Evolutionary conservation across 2,329 filamentous ascomycete species (phyloP).

Genomic region (Allantophomopsis lycopodina): DNA sequence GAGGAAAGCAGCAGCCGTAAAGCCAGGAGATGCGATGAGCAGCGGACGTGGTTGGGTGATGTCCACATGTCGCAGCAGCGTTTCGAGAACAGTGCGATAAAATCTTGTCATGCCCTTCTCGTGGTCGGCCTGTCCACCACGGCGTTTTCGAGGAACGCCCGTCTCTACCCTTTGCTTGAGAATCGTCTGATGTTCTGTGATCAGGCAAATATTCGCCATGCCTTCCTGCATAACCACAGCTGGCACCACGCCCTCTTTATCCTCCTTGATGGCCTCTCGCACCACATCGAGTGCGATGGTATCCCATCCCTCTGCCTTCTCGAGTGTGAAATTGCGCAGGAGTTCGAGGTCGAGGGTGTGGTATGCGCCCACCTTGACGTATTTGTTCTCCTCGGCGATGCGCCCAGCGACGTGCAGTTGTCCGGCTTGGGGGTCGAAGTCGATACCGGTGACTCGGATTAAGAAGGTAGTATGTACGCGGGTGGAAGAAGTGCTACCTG

Average conservation of each 20-base stretch:
- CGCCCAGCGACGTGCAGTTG: conserved; percentile 56
- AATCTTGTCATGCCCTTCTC: conserved; percentile 63
- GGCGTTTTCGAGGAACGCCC: conserved; percentile 52
- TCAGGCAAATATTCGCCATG: conserved; percentile 68
- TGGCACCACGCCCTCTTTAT: conserved; percentile 69
- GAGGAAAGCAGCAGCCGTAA: conserved; percentile 69
- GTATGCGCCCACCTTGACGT: conserved; percentile 51
- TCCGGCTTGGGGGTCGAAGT: conserved; percentile 56
- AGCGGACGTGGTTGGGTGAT: conserved; percentile 57
- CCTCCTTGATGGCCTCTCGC: conserved; percentile 63
- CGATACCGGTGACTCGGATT: conserved; percentile 49
- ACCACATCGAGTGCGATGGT: conserved; percentile 71
- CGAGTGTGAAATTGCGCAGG: conserved; percentile 73
- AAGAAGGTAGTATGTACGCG: conserved; percentile 51
- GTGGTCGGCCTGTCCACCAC: conserved; percentile 45
- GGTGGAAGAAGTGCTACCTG: conserved; percentile 47
- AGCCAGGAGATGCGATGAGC: conserved; percentile 79
- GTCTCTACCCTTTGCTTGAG: conserved; percentile 57
- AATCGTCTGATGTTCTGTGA: conserved; percentile 69
- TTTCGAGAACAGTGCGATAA: conserved; percentile 63
- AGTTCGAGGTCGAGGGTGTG: conserved; percentile 77
- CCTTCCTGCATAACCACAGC: conserved; percentile 93
- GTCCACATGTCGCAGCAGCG: conserved; percentile 66
- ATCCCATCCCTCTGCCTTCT: conserved; percentile 83
- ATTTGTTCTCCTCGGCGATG: conserved; percentile 51